Evolutionary conservation across 441 rosid genomes (phyloP).

Genomic region (Hypseocharis bilobata): DNA sequence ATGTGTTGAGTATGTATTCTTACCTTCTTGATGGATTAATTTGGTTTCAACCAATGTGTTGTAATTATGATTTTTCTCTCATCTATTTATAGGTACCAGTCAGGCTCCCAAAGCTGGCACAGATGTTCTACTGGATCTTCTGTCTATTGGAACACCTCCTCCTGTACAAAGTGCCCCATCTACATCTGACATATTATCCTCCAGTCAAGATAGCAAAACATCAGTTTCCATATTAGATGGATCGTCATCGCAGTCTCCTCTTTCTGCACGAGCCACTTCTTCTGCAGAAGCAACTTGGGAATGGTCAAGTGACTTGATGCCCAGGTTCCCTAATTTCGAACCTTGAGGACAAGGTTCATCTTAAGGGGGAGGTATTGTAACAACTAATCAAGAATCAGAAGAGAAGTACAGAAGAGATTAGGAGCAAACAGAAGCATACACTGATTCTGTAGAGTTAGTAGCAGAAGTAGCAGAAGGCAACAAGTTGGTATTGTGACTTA

Average conservation of each 20-base stretch:
- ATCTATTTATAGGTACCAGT: slow-evolving; percentile 35
- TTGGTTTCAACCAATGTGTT: neutral
- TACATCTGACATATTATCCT: slow-evolving; percentile 46
- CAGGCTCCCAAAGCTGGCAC: slow-evolving; percentile 62
- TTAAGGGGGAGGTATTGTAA: too few species aligned
- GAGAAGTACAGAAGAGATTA: too few species aligned
- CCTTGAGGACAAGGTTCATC: too few species aligned
- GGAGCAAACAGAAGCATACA: too few species aligned
- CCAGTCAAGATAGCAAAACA: slow-evolving; percentile 32
- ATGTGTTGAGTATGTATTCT: neutral
- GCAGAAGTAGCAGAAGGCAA: too few species aligned
- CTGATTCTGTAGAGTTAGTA: too few species aligned
- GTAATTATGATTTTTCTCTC: slow-evolving; percentile 6
- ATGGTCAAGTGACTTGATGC: too few species aligned
- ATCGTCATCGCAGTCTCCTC: slow-evolving; percentile 38
- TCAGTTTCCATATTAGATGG: slow-evolving; percentile 37
- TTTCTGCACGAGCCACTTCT: slow-evolving; percentile 32
- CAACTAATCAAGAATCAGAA: too few species aligned
- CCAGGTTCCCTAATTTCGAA: too few species aligned
- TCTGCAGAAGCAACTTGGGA: slow-evolving; percentile 39
- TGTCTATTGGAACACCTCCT: slow-evolving; percentile 66
- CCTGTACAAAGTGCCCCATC: slow-evolving; percentile 49
- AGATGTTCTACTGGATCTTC: slow-evolving; percentile 74
- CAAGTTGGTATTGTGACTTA: too few species aligned
- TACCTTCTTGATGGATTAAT: neutral